Conservation (phyloP, 352 stramenopile genomes). For the Pythium monospermum region DNA sequence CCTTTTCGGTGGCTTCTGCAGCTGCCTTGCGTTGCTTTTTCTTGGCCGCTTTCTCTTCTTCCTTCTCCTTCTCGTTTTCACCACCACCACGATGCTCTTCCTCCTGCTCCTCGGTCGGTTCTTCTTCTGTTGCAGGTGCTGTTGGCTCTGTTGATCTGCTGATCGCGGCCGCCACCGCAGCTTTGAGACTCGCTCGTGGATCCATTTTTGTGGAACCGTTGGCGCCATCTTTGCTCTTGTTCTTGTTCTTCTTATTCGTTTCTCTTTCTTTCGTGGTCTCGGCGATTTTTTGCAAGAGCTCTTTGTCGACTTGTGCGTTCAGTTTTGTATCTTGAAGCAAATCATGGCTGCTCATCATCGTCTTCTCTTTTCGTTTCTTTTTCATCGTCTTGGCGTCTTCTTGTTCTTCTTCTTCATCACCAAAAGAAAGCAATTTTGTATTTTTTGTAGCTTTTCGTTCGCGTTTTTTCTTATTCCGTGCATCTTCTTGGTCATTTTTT, state of each 20-base stretch:
- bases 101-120: not conserved
- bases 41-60: conserved; percentile 23
- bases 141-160: not conserved
- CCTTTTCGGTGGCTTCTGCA: conserved; percentile 14
- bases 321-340: conserved; percentile 58
- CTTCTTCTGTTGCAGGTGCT: not conserved
- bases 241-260: conserved; percentile 9
- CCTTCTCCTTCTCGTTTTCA: conserved; percentile 7
- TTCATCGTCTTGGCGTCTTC: conserved; percentile 29
- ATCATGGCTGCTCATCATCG: conserved; percentile 74
- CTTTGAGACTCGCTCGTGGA: conserved; percentile 34
- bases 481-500: conserved; percentile 23
- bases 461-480: conserved; percentile 51
- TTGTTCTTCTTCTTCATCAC: conserved; percentile 82
- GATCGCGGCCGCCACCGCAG: conserved; percentile 21
- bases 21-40: conserved; percentile 23
- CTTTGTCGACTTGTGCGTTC: conserved; percentile 52
- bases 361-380: conserved; percentile 53
- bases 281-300: conserved; percentile 50
- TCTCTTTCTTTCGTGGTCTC: conserved; percentile 22
- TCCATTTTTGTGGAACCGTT: conserved; percentile 41
- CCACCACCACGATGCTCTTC: not conserved
- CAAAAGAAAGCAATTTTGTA: conserved; percentile 95
- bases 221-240: conserved; percentile 9
- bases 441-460: conserved; percentile 91